Evolutionary conservation across 768 basidiomycete genomes (phyloP).

Genomic region (Gyrodon lividus): DNA sequence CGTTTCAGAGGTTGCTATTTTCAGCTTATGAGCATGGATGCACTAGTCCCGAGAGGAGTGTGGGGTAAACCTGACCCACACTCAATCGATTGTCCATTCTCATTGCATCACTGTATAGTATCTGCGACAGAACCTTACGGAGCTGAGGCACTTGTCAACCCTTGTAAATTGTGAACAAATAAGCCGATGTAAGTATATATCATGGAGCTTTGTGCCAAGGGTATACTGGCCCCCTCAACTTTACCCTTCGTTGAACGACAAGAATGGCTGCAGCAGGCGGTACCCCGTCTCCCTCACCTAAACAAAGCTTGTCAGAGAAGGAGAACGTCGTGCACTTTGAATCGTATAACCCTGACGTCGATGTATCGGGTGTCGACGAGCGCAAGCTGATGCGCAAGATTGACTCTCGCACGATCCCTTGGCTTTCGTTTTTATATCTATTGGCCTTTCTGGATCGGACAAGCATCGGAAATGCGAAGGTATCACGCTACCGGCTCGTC

Average conservation of each 20-base stretch:
- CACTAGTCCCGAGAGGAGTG: not conserved
- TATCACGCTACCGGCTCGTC: slow-evolving; percentile 3
- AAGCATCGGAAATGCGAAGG: slow-evolving; percentile 47
- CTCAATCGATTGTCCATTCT: not conserved
- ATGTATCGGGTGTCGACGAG: slow-evolving; percentile 64
- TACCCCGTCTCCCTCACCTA: not conserved
- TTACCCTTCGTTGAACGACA: not conserved
- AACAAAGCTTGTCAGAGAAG: slow-evolving; percentile 9
- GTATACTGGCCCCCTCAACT: not conserved
- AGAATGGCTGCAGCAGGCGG: not conserved
- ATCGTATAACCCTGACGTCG: slow-evolving; percentile 46
- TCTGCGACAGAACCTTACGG: not conserved
- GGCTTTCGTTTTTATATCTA: slow-evolving; percentile 74
- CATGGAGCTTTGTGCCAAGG: not conserved
- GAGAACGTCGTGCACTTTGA: not conserved
- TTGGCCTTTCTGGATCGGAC: slow-evolving; percentile 68
- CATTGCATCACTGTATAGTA: not conserved
- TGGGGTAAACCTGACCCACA: not conserved
- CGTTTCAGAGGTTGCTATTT: not conserved
- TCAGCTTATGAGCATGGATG: not conserved
- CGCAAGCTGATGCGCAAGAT: slow-evolving; percentile 69
- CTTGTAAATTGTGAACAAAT: not conserved
- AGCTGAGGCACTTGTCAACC: not conserved
- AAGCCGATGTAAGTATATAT: not conserved
- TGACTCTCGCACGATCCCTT: slow-evolving; percentile 63